Percentiles rank a stretch among this genome's conserved stretches.
These are phyloP conservation scores for Globisporangium uncinulatum DNA, from an alignment of 352 stramenopile species.

Conservation along the genomic window DNA sequence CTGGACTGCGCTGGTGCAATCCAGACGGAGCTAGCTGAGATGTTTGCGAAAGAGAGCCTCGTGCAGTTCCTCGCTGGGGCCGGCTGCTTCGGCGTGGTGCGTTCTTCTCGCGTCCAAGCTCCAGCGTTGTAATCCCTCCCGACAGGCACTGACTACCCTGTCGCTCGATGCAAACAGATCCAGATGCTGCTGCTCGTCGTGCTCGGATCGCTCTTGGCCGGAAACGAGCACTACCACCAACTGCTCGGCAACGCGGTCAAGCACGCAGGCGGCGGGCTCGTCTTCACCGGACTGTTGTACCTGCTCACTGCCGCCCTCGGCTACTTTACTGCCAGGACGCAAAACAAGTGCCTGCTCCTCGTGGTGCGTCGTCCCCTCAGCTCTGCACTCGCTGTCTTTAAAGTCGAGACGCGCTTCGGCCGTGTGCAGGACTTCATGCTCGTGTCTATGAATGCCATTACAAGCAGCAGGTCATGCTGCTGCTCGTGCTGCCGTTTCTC, in stretches of 20 bases:
- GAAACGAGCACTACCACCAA: constrained; percentile 58
- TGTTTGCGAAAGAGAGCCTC: constrained; percentile 66
- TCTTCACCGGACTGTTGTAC: constrained; percentile 65
- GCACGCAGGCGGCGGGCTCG: constrained; percentile 53
- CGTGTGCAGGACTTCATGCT: not conserved
- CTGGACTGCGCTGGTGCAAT: too few species aligned
- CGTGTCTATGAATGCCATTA: not conserved
- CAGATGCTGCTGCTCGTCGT: constrained; percentile 50
- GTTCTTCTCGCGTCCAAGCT: constrained; percentile 1
- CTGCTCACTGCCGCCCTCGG: constrained; percentile 34
- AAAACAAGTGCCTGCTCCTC: constrained; percentile 78
- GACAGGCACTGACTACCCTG: not conserved
- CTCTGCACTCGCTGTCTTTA: not conserved
- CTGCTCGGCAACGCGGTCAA: constrained; percentile 44
- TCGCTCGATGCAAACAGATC: constrained; percentile 14
- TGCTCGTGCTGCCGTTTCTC: constrained; percentile 44
- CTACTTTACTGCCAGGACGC: constrained; percentile 44
- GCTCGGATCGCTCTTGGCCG: constrained; percentile 38
- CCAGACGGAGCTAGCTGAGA: not conserved
- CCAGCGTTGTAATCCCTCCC: not conserved
- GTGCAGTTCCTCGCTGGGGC: constrained; percentile 53
- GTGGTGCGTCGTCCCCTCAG: constrained; percentile 16
- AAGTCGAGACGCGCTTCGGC: not conserved
- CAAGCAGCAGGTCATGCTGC: constrained; percentile 36
- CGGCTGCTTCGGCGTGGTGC: constrained; percentile 54